Evolutionary conservation across 371 early-diverging fungal species (phyloP), one percentile per base, ranked within the genome.

Genomic region (Syncephalis fuscata): DNA sequence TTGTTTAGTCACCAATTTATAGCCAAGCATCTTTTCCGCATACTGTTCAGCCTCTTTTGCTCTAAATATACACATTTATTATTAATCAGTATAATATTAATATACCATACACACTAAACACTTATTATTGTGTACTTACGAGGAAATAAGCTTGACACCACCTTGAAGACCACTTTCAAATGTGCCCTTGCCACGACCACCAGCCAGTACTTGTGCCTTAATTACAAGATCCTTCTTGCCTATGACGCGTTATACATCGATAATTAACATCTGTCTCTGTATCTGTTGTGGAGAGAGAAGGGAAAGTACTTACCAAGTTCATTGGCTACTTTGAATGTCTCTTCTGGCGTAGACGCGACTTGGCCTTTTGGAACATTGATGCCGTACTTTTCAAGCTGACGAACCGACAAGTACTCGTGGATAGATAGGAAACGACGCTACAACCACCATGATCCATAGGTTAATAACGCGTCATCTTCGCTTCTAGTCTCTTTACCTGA

Each of bases 191-290:
- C 98, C 98, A 69, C 98, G 88, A 51, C 98, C 98, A 62, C 98
- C 98, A 53, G 98, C 98, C 53, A 95, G 72, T 26, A 97, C 96
- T 71, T 97, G 98, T 48, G 98, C 96, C 78, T 95, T 95, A 72
- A 96, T 85, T 51, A 96, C 94, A 53, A 91, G 68, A 54, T 93
- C 96, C 59, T 82, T 72, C 43, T 75, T 68, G 49, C 76, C 80
- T 78, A 46, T 11, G 9, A 50, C 11, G 11, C 11, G 11, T 32
- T 41, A 32, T 23, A 37, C 17, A 42, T 17, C 9, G 26, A 15
- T 39, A 10, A n/a, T n/a, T n/a, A n/a, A n/a, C n/a, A n/a, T n/a
- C n/a, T n/a, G n/a, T n/a, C n/a, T n/a, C n/a, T n/a, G n/a, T n/a
- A n/a, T n/a, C n/a, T n/a, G n/a, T n/a, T n/a, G n/a, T n/a, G n/a